These are phyloP conservation scores for Sungouiozyma intestinalis DNA, from an alignment of 805 yeast species.

Conservation along the genomic window DNA sequence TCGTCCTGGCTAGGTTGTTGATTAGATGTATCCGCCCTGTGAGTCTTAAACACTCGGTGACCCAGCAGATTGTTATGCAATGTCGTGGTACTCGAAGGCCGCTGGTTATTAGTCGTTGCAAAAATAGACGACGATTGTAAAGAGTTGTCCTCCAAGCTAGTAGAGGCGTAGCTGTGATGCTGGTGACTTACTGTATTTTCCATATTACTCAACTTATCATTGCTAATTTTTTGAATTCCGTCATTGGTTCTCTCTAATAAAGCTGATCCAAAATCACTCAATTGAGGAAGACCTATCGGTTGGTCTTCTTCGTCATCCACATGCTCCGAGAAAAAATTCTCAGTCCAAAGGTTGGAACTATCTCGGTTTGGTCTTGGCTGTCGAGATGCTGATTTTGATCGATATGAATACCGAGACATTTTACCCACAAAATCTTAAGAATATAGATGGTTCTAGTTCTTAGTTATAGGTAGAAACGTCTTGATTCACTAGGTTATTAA, in stretches of 20 bases:
- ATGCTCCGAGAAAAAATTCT: conserved; percentile 1
- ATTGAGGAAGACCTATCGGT: conserved; percentile 19
- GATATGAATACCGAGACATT: conserved; percentile 10
- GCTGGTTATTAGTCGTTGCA: conserved; percentile 4
- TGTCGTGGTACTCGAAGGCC: conserved; percentile 6
- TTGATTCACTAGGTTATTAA: no score
- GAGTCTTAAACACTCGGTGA: background rate
- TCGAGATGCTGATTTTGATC: conserved; percentile 1
- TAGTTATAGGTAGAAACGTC: no score
- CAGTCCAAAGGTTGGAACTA: background rate
- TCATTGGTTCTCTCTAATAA: conserved; percentile 9
- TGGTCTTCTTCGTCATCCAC: conserved; percentile 22
- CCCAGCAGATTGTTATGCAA: conserved; percentile 1
- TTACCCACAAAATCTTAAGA: no score
- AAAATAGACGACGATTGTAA: conserved; percentile 3
- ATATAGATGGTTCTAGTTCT: no score
- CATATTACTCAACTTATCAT: background rate
- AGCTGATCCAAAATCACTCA: conserved; percentile 27
- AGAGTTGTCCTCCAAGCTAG: background rate
- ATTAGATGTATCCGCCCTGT: background rate
- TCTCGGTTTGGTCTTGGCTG: background rate
- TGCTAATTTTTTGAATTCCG: background rate
- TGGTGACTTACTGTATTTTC: background rate
- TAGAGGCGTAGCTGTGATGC: background rate
- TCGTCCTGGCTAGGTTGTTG: background rate